Evolutionary conservation across 257 asterid genomes (phyloP), one percentile per base, ranked within the genome.

Genomic region (Avicennia marina): DNA sequence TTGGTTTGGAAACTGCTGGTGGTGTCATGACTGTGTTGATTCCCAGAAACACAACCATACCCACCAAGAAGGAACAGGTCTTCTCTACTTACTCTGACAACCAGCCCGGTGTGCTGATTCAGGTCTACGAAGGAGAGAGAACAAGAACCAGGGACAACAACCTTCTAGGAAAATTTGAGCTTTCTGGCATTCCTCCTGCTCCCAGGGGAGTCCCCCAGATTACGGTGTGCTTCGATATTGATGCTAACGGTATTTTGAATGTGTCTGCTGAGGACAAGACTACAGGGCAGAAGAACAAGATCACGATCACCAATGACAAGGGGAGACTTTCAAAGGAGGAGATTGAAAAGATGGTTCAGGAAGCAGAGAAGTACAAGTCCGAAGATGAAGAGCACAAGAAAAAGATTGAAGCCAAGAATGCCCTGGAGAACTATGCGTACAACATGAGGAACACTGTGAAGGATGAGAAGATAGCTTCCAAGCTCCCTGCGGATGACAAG

Each of bases 181-280:
- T 83, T 29, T 67, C 78, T 13, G 87, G 88, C 29, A 75, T 83
- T 6, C 88, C 93, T 0, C 85, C 85, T 49, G 87, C 91, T 1
- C 84, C 87, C 0, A 60, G 85, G 87, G n/a, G n/a, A 10, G 86
- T 75, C 0, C 88, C 89, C 1, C 84, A 84, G 15, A 84, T 84
- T 36, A 78, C 48, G 0, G 86, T 83, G 7, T 76, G 82, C 67
- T 83, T 80, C 0, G 91, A 83, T 60, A 80, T 80, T 11, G 91
- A 83, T 36, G 85, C 87, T 11, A 83, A 83, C 27, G 91, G 85
- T 7, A 84, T 84, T 10, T 16, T 85, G 34, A 82, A 85, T 8
- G 87, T 82, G 18, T 81, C 90, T 0, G 94, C 94, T 0, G 88
- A 85, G 66, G 91, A 85, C 61, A 82, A 79, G 59, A 85, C 94